These are phyloP conservation scores for Ascochyta fabae DNA, from an alignment of 2,329 filamentous ascomycete genomes.

Conservation along the genomic window DNA sequence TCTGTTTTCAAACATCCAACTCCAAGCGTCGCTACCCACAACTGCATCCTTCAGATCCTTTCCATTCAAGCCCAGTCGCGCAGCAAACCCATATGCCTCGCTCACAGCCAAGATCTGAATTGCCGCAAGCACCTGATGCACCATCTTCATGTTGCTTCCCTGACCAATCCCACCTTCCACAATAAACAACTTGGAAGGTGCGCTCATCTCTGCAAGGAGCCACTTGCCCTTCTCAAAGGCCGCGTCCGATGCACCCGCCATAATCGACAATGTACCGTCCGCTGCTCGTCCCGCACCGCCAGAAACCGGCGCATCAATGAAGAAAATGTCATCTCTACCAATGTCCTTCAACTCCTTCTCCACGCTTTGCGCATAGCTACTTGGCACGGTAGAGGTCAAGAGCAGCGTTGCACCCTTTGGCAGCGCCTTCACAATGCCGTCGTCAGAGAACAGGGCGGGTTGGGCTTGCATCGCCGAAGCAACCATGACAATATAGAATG, in stretches of 20 bases:
- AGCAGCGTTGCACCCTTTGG: slow-evolving; percentile 66
- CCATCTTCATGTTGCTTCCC: slow-evolving; percentile 64
- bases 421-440: slow-evolving; percentile 58
- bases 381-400: slow-evolving; percentile 74
- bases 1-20: slow-evolving; percentile 65
- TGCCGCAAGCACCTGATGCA: slow-evolving; percentile 65
- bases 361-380: slow-evolving; percentile 68
- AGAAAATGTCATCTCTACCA: slow-evolving; percentile 66
- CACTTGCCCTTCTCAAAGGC: slow-evolving; percentile 64
- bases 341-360: slow-evolving; percentile 61
- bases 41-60: slow-evolving; percentile 58
- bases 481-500: slow-evolving; percentile 76
- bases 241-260: slow-evolving; percentile 67
- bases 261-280: slow-evolving; percentile 76
- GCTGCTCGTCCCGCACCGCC: slow-evolving; percentile 73
- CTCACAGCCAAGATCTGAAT: slow-evolving; percentile 63
- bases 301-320: slow-evolving; percentile 76
- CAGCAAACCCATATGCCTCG: slow-evolving; percentile 64
- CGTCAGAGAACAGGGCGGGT: slow-evolving; percentile 66
- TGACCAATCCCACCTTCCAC: slow-evolving; percentile 60
- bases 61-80: slow-evolving; percentile 60
- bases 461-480: slow-evolving; percentile 74
- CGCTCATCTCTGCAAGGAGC: slow-evolving; percentile 69
- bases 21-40: slow-evolving; percentile 53
- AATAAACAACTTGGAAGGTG: slow-evolving; percentile 63